phyloP scores from a whole-genome alignment of 805 yeast genomes.

The Cyberlindnera mississippiensis region DNA sequence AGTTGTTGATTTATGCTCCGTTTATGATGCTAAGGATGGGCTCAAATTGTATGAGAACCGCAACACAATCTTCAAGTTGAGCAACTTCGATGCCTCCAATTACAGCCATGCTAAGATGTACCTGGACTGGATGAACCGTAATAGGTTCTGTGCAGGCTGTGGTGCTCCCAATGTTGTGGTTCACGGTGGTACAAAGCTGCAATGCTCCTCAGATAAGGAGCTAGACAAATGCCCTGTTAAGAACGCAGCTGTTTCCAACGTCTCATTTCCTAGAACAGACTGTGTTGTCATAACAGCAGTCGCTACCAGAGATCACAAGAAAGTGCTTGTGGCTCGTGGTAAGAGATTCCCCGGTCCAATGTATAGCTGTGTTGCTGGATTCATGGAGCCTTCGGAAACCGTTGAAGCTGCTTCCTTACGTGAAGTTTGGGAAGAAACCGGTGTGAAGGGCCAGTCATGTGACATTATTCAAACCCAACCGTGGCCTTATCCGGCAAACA shows the following conservation, averaged over 20 bases:
- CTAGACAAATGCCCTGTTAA: conserved; percentile 34
- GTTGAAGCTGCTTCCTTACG: conserved; percentile 83
- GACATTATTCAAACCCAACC: conserved; percentile 77
- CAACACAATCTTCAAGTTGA: conserved; percentile 21
- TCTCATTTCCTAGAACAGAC: conserved; percentile 90
- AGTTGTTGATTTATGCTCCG: neutral
- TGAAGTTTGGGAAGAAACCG: conserved; percentile 96
- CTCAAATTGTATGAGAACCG: conserved; percentile 9
- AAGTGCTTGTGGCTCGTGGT: conserved; percentile 67
- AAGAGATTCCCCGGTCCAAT: conserved; percentile 56
- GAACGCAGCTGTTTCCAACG: conserved; percentile 55
- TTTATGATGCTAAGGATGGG: neutral
- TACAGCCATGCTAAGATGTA: conserved; percentile 81
- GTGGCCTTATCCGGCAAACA: conserved; percentile 94
- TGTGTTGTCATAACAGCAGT: conserved; percentile 83
- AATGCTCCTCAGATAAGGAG: conserved; percentile 35
- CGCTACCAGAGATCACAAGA: conserved; percentile 53
- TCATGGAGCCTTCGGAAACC: conserved; percentile 92
- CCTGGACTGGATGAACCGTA: conserved; percentile 78
- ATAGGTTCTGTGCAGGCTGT: conserved; percentile 84
- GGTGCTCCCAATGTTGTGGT: conserved; percentile 58
- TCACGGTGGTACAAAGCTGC: conserved; percentile 62
- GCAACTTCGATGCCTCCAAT: conserved; percentile 53
- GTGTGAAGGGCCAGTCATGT: conserved; percentile 59
- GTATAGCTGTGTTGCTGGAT: conserved; percentile 91